phyloP scores from a whole-genome alignment of 2,329 filamentous ascomycete genomes.

The Aureobasidium melanogenum region DNA sequence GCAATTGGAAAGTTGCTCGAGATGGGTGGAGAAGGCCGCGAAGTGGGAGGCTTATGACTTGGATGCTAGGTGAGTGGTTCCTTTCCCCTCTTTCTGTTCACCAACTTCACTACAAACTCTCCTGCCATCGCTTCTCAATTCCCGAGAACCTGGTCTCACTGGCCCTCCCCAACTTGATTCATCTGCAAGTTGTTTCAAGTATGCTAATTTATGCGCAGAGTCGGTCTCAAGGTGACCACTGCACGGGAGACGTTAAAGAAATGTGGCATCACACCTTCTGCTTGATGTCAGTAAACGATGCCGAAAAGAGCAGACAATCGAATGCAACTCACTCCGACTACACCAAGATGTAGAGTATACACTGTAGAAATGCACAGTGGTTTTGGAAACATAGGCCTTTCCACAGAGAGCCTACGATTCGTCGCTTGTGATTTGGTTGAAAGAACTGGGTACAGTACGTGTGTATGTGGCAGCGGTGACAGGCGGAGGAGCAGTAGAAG shows the following conservation, averaged over 20 bases:
- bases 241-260: slow-evolving; percentile 54
- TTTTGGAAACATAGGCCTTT: too few relatives aligned
- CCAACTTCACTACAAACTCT: not conserved
- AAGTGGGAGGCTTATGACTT: slow-evolving; percentile 65
- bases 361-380: too few relatives aligned
- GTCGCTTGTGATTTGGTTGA: not conserved
- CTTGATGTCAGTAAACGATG: not conserved
- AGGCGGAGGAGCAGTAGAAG: not conserved
- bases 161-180: not conserved
- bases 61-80: slow-evolving; percentile 49
- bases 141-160: not conserved
- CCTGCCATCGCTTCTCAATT: not conserved
- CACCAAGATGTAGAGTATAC: too few relatives aligned
- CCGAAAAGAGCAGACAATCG: not conserved
- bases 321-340: too few relatives aligned
- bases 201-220: not conserved
- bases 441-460: not conserved
- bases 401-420: too few relatives aligned
- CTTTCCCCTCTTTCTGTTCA: not conserved
- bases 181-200: not conserved
- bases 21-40: slow-evolving; percentile 57
- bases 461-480: not conserved
- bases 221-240: slow-evolving; percentile 65
- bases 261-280: slow-evolving; percentile 16
- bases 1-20: slow-evolving; percentile 53